Evolutionary conservation across 805 yeast genomes (phyloP).

Genomic region (Metschnikowia anglica): DNA sequence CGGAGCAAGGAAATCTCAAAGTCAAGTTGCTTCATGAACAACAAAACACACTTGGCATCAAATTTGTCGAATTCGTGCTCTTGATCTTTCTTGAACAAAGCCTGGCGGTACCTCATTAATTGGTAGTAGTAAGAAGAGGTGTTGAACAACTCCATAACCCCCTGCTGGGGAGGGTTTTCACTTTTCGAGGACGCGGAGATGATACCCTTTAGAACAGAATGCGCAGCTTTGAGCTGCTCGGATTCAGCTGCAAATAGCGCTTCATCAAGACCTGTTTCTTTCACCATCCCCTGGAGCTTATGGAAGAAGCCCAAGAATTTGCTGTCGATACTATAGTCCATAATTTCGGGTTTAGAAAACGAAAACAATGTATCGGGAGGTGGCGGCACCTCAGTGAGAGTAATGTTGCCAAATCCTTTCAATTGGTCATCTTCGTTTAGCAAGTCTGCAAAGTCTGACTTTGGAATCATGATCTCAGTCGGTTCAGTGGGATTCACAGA

Average conservation of each 20-base stretch:
- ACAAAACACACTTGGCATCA: conserved; percentile 8
- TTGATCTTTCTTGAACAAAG: conserved; percentile 1
- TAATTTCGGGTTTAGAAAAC: not conserved
- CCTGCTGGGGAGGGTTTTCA: not conserved
- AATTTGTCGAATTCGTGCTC: conserved; percentile 5
- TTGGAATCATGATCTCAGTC: conserved; percentile 2
- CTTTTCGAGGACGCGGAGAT: not conserved
- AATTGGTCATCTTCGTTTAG: not conserved
- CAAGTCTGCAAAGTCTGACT: conserved; percentile 3
- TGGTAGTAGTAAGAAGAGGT: conserved; percentile 9
- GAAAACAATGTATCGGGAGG: conserved; percentile 5
- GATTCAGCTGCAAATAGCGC: not conserved
- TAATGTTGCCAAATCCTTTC: conserved; percentile 6
- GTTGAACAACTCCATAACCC: conserved; percentile 9
- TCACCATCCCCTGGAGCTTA: conserved; percentile 4
- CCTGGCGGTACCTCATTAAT: conserved; percentile 11
- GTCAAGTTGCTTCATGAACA: conserved; percentile 6
- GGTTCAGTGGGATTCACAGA: not conserved
- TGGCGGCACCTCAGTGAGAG: conserved; percentile 3
- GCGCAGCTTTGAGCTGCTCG: not conserved
- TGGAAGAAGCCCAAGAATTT: conserved; percentile 3
- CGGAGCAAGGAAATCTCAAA: conserved; percentile 8
- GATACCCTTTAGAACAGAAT: not conserved
- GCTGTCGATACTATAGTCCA: conserved; percentile 5
- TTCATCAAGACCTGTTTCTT: not conserved